phyloP scores from a whole-genome alignment of 805 yeast species.

The Lachancea nothofagi region DNA sequence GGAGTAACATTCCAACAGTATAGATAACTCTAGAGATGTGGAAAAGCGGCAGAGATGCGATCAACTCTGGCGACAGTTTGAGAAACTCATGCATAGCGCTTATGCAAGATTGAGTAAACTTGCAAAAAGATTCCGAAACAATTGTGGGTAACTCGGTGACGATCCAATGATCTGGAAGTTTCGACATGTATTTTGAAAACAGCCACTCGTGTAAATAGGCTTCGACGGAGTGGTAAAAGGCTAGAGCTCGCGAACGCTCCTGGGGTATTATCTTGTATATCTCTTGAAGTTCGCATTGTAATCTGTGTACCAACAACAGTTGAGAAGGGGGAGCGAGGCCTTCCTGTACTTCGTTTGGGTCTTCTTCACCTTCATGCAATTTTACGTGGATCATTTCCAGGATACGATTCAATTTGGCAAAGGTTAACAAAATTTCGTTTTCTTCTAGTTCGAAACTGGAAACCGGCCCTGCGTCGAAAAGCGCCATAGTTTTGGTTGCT shows the following conservation, averaged over 20 bases:
- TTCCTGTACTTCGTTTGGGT: conserved; percentile 33
- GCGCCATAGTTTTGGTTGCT: conserved; percentile 15
- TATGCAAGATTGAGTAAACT: conserved; percentile 51
- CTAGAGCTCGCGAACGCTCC: conserved; percentile 39
- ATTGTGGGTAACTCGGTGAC: conserved; percentile 19
- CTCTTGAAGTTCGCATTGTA: conserved; percentile 42
- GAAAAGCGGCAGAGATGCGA: conserved; percentile 53
- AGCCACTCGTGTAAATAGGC: conserved; percentile 62
- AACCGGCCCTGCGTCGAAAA: conserved; percentile 6
- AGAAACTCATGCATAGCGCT: conserved; percentile 45
- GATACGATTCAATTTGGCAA: conserved; percentile 53
- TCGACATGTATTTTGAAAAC: conserved; percentile 25
- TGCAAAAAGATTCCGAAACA: conserved; percentile 41
- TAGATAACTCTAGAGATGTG: conserved; percentile 55
- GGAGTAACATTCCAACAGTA: conserved; percentile 53
- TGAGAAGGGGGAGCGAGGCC: conserved; percentile 1
- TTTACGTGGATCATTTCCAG: conserved; percentile 57
- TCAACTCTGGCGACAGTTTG: conserved; percentile 39
- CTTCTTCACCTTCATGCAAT: conserved; percentile 37
- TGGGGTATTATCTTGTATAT: conserved; percentile 37
- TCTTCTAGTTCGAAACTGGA: conserved; percentile 33
- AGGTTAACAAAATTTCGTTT: conserved; percentile 45
- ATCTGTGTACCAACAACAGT: conserved; percentile 32
- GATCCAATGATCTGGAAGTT: conserved; percentile 11
- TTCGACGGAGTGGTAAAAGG: conserved; percentile 57